phyloP scores from a whole-genome alignment of 768 basidiomycete species.

The Xerocomus spinulosus region DNA sequence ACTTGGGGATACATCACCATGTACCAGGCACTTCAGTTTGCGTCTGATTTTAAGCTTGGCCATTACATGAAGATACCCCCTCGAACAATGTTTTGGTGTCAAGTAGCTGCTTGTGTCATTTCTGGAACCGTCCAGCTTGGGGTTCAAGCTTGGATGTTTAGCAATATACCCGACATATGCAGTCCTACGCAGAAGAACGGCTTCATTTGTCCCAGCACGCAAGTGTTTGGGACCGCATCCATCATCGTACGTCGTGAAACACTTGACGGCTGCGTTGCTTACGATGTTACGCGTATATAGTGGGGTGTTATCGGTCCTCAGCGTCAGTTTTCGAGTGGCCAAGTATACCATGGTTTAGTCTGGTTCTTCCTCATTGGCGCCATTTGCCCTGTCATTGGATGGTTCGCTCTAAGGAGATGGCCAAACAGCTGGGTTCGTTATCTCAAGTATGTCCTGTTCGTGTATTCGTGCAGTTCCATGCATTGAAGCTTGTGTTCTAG shows the following conservation, averaged over 20 bases:
- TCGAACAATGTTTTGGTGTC: conserved; percentile 62
- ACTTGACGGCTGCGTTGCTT: neutral
- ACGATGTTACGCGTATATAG: conserved; percentile 2
- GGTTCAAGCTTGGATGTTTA: conserved; percentile 60
- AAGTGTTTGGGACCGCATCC: conserved; percentile 54
- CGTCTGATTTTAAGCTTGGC: conserved; percentile 71
- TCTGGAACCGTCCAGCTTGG: conserved; percentile 65
- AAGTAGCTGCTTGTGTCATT: conserved; percentile 57
- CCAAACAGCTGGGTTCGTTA: conserved; percentile 62
- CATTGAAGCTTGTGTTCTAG: conserved; percentile 23
- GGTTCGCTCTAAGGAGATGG: conserved; percentile 50
- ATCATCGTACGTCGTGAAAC: conserved; percentile 41
- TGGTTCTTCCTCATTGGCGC: conserved; percentile 82
- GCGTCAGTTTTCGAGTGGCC: conserved; percentile 67
- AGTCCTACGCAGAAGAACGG: conserved; percentile 34
- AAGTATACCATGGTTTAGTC: conserved; percentile 56
- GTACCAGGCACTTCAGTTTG: conserved; percentile 59
- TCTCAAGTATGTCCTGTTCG: conserved; percentile 46
- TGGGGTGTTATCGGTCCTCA: conserved; percentile 82
- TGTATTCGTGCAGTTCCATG: no score
- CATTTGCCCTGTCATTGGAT: conserved; percentile 53
- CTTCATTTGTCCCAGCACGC: conserved; percentile 66
- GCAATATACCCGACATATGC: conserved; percentile 36
- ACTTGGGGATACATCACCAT: conserved; percentile 69
- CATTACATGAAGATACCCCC: conserved; percentile 72